These are phyloP conservation scores for Dipteronia dyeriana DNA, from an alignment of 345 rosid species.

Conservation along the genomic window DNA sequence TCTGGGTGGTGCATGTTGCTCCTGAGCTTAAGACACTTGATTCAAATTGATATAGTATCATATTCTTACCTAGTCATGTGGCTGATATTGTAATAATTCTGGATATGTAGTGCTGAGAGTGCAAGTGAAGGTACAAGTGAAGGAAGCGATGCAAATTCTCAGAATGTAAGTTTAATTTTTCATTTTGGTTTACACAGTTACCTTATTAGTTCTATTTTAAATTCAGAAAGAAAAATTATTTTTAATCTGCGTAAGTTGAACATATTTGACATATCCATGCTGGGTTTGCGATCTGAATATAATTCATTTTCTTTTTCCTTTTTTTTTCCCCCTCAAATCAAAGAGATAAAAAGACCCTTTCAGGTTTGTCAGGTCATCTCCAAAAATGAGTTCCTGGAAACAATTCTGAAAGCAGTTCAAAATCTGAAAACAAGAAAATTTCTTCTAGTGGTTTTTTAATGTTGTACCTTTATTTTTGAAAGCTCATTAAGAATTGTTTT, in stretches of 20 bases:
- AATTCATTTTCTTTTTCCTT: background rate
- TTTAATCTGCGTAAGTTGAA: too few species aligned
- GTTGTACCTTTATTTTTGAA: background rate
- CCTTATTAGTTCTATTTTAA: background rate
- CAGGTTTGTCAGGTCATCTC: background rate
- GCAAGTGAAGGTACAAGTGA: slow-evolving; percentile 95
- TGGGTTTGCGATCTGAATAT: background rate
- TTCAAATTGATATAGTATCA: background rate
- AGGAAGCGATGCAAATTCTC: slow-evolving; percentile 96
- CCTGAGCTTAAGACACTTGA: background rate
- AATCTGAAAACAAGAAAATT: background rate
- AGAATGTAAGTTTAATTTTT: slow-evolving; percentile 59
- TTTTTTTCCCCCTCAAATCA: background rate
- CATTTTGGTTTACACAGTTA: background rate
- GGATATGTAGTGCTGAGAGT: slow-evolving; percentile 71
- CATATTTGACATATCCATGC: too few species aligned
- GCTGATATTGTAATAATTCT: slow-evolving; percentile 31
- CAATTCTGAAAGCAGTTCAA: background rate
- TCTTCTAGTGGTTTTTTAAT: background rate
- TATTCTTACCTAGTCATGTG: slow-evolving; percentile 1
- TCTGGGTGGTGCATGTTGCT: background rate
- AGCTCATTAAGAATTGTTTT: background rate
- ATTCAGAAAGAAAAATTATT: too few species aligned
- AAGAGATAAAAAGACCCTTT: background rate
- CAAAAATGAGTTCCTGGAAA: background rate